Evolutionary conservation across 768 basidiomycete species (phyloP).

Genomic region (Butyriboletus loyo): DNA sequence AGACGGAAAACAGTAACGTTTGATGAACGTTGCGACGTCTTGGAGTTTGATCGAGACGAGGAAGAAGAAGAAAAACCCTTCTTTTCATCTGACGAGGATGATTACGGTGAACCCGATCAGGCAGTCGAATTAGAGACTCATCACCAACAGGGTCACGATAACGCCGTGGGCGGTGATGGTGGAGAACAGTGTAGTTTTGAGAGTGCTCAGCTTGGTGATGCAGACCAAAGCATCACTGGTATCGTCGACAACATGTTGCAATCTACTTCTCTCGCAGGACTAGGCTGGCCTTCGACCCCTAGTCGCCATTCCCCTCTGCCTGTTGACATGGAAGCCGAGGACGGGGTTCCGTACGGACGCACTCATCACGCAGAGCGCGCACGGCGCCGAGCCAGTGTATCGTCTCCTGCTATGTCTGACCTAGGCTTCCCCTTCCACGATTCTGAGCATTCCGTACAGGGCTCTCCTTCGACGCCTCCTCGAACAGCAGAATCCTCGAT

Average conservation of each 20-base stretch:
- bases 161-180: not conserved
- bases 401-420: conserved; percentile 28
- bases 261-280: conserved; percentile 19
- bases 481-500: conserved; percentile 23
- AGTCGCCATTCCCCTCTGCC: conserved; percentile 44
- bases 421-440: conserved; percentile 38
- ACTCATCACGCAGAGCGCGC: conserved; percentile 59
- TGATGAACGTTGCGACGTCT: conserved; percentile 74
- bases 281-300: conserved; percentile 30
- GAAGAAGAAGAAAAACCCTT: conserved; percentile 54
- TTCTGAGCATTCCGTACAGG: conserved; percentile 13
- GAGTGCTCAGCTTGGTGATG: conserved; percentile 42
- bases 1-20: conserved; percentile 79
- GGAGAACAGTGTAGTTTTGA: conserved; percentile 34
- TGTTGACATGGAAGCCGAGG: conserved; percentile 56
- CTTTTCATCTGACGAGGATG: conserved; percentile 37
- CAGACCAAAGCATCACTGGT: conserved; percentile 60
- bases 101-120: conserved; percentile 21
- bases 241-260: conserved; percentile 69
- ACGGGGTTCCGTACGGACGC: conserved; percentile 61
- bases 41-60: conserved; percentile 75
- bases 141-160: conserved; percentile 11
- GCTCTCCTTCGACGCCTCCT: conserved; percentile 23
- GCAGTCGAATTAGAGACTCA: conserved; percentile 7
- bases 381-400: conserved; percentile 30